Conservation (phyloP, 1,139 yeast genomes). For the Blastobotrys arbuscula region DNA sequence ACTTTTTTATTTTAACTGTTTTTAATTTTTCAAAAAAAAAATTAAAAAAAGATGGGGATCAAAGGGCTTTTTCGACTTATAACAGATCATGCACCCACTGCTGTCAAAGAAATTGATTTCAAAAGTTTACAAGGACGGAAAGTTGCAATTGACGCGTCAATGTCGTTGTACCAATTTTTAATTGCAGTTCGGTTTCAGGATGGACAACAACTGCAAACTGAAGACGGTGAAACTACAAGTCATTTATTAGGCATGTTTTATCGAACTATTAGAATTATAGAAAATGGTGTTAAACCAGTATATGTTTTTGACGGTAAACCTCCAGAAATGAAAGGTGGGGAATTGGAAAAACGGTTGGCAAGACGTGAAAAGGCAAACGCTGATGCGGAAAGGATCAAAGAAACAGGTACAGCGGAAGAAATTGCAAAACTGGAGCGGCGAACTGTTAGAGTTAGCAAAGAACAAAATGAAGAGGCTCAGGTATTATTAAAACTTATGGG, state of each 20-base stretch:
- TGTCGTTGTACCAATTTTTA: conserved; percentile 90
- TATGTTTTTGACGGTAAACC: conserved; percentile 97
- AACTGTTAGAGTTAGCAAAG: conserved; percentile 78
- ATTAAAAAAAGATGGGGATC: conserved; percentile 56
- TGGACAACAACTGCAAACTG: conserved; percentile 88
- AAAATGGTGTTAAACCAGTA: conserved; percentile 88
- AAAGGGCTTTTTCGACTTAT: conserved; percentile 75
- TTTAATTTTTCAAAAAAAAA: background rate
- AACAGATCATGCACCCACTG: conserved; percentile 82
- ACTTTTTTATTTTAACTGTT: background rate
- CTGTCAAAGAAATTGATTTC: conserved; percentile 73
- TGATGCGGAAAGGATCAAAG: conserved; percentile 66
- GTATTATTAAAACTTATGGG: conserved; percentile 81
- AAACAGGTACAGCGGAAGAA: conserved; percentile 75
- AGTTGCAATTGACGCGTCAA: conserved; percentile 76
- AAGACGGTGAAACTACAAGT: conserved; percentile 85
- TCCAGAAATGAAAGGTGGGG: conserved; percentile 87
- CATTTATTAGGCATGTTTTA: conserved; percentile 96
- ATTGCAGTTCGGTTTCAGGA: conserved; percentile 96
- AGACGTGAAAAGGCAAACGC: conserved; percentile 80
- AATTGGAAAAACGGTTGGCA: conserved; percentile 75
- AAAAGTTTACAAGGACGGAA: conserved; percentile 87
- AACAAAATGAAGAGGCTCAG: conserved; percentile 93
- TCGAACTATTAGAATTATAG: conserved; percentile 82
- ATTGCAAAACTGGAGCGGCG: conserved; percentile 75